These are phyloP conservation scores for Lasiosphaeria hispida DNA, from an alignment of 495 filamentous ascomycete species.

Conservation along the genomic window DNA sequence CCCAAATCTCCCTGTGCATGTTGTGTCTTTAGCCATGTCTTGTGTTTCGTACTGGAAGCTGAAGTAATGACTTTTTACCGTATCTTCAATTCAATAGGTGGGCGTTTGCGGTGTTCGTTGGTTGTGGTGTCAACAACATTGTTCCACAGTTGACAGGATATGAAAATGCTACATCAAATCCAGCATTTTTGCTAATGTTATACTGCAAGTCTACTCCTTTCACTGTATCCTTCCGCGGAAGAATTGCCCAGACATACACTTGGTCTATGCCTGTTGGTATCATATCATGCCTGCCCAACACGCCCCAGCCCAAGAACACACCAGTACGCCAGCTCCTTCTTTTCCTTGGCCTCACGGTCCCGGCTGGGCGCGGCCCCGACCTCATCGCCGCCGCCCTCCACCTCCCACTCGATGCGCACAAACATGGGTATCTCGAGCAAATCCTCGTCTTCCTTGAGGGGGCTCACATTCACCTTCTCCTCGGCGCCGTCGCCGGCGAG, in stretches of 20 bases:
- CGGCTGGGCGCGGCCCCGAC: conserved; percentile 31
- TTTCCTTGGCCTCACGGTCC: conserved; percentile 48
- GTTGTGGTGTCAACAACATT: too few relatives aligned
- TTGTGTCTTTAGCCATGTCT: background rate
- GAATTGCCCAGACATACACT: background rate
- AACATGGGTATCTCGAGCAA: conserved; percentile 94
- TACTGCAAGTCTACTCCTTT: background rate
- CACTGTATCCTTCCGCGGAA: background rate
- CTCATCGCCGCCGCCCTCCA: conserved; percentile 69
- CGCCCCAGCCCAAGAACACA: conserved; percentile 84
- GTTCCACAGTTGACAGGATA: too few relatives aligned
- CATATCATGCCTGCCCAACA: conserved; percentile 47
- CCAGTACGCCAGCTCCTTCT: conserved; percentile 90
- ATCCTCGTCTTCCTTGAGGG: conserved; percentile 71
- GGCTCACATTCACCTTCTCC: conserved; percentile 14
- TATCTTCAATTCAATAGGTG: too few relatives aligned
- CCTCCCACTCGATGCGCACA: conserved; percentile 89
- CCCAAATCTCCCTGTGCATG: background rate
- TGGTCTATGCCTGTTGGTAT: background rate
- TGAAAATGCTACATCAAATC: too few relatives aligned
- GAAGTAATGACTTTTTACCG: too few relatives aligned
- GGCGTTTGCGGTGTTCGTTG: too few relatives aligned
- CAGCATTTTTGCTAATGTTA: too few relatives aligned
- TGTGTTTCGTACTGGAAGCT: background rate
- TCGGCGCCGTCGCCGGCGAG: background rate